A percentile compares a stretch with the other conserved stretches of the same genome.
These are phyloP conservation scores for Symbiodinium pilosum DNA, from an alignment of 73 alveolate genomes.

Conservation along the genomic window DNA sequence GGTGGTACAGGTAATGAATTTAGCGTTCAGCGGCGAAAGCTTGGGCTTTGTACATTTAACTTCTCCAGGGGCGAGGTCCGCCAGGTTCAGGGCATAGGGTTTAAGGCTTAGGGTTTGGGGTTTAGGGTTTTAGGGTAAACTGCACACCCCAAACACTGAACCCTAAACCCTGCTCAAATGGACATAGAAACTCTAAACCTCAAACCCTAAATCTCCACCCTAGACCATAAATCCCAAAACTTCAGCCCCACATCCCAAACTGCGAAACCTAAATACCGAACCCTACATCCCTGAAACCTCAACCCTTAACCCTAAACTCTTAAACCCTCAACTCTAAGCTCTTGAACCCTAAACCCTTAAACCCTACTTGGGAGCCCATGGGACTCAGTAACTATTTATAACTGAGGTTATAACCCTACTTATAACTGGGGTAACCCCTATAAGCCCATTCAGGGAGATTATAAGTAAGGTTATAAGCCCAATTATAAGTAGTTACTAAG, in stretches of 20 bases:
- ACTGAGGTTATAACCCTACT: not conserved
- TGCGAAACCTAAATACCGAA: too few species aligned
- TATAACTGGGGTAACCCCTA: not conserved
- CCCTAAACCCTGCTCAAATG: not conserved
- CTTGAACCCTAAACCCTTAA: not conserved
- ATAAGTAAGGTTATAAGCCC: not conserved
- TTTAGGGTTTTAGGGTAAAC: too few species aligned
- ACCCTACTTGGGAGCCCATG: not conserved
- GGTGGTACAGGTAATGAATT: too few species aligned
- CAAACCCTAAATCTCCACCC: not conserved
- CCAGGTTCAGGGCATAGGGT: too few species aligned
- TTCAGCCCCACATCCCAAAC: not conserved
- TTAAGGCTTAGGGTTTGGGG: too few species aligned
- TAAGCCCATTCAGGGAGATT: too few species aligned
- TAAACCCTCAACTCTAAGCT: too few species aligned
- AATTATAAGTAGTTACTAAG: not conserved
- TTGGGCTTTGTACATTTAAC: too few species aligned
- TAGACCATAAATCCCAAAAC: not conserved
- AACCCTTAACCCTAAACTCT: not conserved
- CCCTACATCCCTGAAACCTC: too few species aligned
- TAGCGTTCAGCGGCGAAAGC: too few species aligned
- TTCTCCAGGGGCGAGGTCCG: too few species aligned
- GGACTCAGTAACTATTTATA: not conserved
- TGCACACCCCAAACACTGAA: too few species aligned
- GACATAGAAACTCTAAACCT: not conserved